Conservation (phyloP, 441 rosid genomes). For the Brassica balearica region DNA sequence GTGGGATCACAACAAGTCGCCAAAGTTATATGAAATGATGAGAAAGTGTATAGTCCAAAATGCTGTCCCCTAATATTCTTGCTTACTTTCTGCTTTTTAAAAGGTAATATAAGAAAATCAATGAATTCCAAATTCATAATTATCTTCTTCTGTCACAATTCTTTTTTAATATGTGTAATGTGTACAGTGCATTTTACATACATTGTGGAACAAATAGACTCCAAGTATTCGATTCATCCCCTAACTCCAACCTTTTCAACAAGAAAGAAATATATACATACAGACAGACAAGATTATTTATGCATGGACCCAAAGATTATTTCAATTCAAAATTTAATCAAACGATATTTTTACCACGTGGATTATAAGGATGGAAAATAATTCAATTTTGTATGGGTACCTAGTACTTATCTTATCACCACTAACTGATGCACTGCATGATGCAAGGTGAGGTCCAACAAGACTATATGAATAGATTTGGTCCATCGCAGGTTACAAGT, state of each 20-base stretch:
- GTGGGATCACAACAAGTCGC: slow-evolving; percentile 33
- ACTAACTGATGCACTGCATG: slow-evolving; percentile 16
- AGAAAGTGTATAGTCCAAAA: slow-evolving; percentile 5
- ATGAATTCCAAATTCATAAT: neutral
- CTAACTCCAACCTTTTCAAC: neutral
- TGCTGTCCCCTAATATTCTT: slow-evolving; percentile 26
- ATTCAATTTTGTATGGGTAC: neutral
- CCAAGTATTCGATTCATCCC: slow-evolving; percentile 16
- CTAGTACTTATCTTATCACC: neutral
- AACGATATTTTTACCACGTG: neutral
- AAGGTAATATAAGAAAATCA: neutral
- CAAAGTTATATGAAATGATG: slow-evolving; percentile 23
- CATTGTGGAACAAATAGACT: neutral
- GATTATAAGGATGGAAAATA: neutral
- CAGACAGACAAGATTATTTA: slow-evolving; percentile 20
- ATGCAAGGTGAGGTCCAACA: slow-evolving; percentile 23
- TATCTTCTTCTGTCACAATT: neutral
- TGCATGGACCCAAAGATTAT: slow-evolving; percentile 12
- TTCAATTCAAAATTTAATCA: neutral
- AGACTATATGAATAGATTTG: neutral
- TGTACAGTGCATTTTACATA: neutral
- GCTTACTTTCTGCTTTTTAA: slow-evolving; percentile 3
- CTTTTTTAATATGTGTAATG: neutral
- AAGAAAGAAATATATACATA: neutral
- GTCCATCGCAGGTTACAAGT: slow-evolving; percentile 11